Conservation (phyloP, 768 basidiomycete species). For the Russula vinacea region DNA sequence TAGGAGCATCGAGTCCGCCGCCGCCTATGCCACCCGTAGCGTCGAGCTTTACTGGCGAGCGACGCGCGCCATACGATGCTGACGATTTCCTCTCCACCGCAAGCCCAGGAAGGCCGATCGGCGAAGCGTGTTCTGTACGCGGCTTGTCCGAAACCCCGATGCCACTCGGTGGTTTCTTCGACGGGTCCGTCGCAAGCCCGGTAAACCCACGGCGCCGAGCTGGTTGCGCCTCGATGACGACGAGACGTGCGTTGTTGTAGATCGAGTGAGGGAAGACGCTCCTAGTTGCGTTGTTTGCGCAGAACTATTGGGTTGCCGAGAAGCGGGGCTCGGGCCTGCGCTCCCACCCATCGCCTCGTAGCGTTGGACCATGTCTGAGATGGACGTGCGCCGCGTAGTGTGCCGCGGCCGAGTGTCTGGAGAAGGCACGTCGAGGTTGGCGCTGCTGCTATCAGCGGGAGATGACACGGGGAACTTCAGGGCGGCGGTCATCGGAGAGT, state of each 20-base stretch:
- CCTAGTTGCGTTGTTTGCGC: conserved; percentile 8
- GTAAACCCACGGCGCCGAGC: conserved; percentile 20
- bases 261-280: conserved; percentile 5
- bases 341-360: conserved; percentile 66
- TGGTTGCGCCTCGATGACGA: conserved; percentile 20
- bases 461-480: conserved; percentile 33
- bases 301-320: conserved; percentile 5
- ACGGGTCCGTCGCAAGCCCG: conserved; percentile 16
- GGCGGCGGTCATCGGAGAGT: conserved; percentile 48
- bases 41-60: conserved; percentile 22
- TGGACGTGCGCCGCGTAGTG: conserved; percentile 67
- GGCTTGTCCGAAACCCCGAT: conserved; percentile 31
- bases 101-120: conserved; percentile 29
- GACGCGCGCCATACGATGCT: conserved; percentile 16
- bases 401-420: conserved; percentile 45
- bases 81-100: conserved; percentile 20
- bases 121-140: conserved; percentile 30
- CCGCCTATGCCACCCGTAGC: not conserved
- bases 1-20: conserved; percentile 13
- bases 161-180: conserved; percentile 25
- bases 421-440: conserved; percentile 44
- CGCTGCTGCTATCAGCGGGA: conserved; percentile 20
- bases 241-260: conserved; percentile 10
- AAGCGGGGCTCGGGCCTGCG: not conserved
- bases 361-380: conserved; percentile 81